Evolutionary conservation across 2,329 filamentous ascomycete species (phyloP).

Genomic region (Lasiodiplodia sp.): DNA sequence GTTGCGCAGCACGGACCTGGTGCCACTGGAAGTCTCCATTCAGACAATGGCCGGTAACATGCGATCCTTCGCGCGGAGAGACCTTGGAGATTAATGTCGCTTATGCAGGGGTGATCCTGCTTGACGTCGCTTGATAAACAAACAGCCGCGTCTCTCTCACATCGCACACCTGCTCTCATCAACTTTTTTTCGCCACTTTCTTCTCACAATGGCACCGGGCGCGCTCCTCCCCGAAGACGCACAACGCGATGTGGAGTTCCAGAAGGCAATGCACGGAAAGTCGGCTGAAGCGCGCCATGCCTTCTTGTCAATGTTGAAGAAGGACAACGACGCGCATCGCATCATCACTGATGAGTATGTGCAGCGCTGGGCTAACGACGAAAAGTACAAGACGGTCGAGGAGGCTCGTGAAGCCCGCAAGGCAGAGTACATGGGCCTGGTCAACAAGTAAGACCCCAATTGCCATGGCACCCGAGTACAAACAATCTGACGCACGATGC

Average conservation of each 20-base stretch:
- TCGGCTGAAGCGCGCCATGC: constrained; percentile 75
- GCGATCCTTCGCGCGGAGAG: neutral
- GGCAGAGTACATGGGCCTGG: constrained; percentile 92
- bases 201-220: neutral
- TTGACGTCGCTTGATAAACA: constrained; percentile 1
- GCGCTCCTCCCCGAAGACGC: constrained; percentile 80
- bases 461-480: constrained; percentile 3
- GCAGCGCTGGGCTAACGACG: constrained; percentile 94
- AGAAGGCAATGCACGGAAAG: constrained; percentile 82
- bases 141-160: neutral
- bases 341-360: constrained; percentile 90
- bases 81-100: constrained; percentile 5
- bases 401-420: constrained; percentile 84
- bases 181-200: neutral
- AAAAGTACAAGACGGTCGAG: constrained; percentile 80
- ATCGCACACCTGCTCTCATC: neutral
- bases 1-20: neutral
- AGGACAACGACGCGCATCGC: constrained; percentile 79
- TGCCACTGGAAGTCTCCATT: neutral
- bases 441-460: constrained; percentile 70
- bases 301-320: constrained; percentile 76
- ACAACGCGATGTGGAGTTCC: constrained; percentile 86
- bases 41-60: neutral
- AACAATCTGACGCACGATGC: constrained; percentile 41
- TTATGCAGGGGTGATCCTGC: constrained; percentile 6